Percentiles rank a stretch among this genome's conserved stretches.
Evolutionary conservation across 768 basidiomycete genomes (phyloP).

Genomic region (Strobilomyces echinocephalus): DNA sequence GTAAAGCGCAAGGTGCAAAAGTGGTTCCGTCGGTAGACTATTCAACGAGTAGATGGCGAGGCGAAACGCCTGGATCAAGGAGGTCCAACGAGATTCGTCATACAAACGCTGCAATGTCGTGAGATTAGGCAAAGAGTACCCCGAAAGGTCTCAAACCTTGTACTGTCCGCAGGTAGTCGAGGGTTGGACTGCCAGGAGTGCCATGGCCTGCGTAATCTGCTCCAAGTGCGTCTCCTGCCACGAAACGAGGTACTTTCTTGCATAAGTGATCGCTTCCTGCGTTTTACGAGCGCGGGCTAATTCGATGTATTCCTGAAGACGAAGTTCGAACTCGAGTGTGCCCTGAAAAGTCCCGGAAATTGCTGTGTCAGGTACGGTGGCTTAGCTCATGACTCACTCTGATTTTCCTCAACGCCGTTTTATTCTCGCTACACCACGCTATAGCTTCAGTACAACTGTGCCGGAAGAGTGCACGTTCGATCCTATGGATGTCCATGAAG

Average conservation of each 20-base stretch:
- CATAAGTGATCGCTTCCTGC: slow-evolving; percentile 78
- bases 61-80: slow-evolving; percentile 74
- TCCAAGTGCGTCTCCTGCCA: slow-evolving; percentile 80
- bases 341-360: slow-evolving; percentile 49
- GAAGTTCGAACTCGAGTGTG: slow-evolving; percentile 92
- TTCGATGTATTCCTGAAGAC: slow-evolving; percentile 96
- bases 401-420: slow-evolving; percentile 84
- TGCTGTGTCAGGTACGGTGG: slow-evolving; percentile 9
- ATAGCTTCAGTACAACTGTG: slow-evolving; percentile 87
- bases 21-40: slow-evolving; percentile 79
- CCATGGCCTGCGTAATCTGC: slow-evolving; percentile 75
- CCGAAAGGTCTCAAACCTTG: slow-evolving; percentile 47
- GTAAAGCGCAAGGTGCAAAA: slow-evolving; percentile 83
- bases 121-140: slow-evolving; percentile 7
- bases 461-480: slow-evolving; percentile 71
- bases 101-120: slow-evolving; percentile 64
- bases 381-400: slow-evolving; percentile 48
- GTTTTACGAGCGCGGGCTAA: slow-evolving; percentile 64
- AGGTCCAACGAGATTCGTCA: slow-evolving; percentile 71
- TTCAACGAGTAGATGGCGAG: slow-evolving; percentile 83
- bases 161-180: slow-evolving; percentile 74
- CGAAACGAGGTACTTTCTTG: slow-evolving; percentile 68
- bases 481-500: slow-evolving; percentile 82
- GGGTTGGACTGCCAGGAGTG: slow-evolving; percentile 69
- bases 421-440: slow-evolving; percentile 95